phyloP scores from a whole-genome alignment of 2,329 filamentous ascomycete species.

The Colletotrichum truncatum region DNA sequence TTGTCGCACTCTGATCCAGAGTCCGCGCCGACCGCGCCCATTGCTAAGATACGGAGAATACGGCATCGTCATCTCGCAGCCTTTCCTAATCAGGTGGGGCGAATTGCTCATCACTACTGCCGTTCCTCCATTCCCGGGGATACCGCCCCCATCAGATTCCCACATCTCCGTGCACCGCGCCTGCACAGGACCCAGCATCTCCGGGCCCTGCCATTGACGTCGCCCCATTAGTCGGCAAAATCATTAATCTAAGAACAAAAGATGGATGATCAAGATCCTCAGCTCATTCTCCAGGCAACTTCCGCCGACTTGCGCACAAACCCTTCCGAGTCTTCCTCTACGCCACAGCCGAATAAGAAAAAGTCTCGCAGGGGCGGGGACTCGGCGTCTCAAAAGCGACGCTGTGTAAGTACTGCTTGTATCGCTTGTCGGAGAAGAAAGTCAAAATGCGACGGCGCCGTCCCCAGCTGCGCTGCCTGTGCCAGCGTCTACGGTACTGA shows the following conservation, averaged over 20 bases:
- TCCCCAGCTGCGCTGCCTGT: constrained; percentile 94
- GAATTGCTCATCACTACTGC: not conserved
- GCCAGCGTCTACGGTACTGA: constrained; percentile 90
- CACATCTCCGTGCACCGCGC: constrained; percentile 19
- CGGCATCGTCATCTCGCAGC: constrained; percentile 8
- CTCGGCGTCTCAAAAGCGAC: constrained; percentile 67
- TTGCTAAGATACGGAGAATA: not conserved
- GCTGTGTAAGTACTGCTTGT: constrained; percentile 86
- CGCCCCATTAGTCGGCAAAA: not conserved
- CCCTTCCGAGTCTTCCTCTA: not conserved
- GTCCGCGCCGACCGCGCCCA: not conserved
- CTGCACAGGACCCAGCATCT: constrained; percentile 6
- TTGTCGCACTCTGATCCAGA: not conserved
- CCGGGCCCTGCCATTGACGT: not conserved
- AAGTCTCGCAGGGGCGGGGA: constrained; percentile 63
- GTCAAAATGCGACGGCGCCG: constrained; percentile 90
- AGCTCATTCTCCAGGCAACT: not conserved
- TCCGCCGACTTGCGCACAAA: constrained; percentile 1
- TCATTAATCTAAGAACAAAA: too few species aligned
- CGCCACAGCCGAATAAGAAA: constrained; percentile 40
- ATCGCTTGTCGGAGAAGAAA: constrained; percentile 83
- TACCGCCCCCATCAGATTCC: constrained; percentile 13
- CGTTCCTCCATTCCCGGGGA: constrained; percentile 3
- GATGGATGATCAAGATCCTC: constrained; percentile 18
- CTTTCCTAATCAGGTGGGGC: constrained; percentile 7